Base-by-base conservation (phyloP, 2,329 filamentous ascomycete genomes). In the Claviceps lovelessii region DNA sequence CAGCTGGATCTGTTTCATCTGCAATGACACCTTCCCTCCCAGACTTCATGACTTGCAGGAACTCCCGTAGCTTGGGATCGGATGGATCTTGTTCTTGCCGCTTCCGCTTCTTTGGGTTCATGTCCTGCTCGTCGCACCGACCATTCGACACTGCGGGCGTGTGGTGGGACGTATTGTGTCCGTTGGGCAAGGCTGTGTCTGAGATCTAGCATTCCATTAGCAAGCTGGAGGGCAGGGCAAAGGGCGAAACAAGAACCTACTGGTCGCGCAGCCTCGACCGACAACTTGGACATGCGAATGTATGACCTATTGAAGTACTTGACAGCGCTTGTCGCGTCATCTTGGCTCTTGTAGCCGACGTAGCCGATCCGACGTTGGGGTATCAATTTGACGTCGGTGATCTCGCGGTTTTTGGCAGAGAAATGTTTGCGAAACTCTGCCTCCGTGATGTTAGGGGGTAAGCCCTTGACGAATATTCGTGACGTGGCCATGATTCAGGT, bases 231-330 rank as follows among this genome's bases (percentile, higher is more conserved):
- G 23, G 29, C 39, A 51, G 47, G 61, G 28, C 60, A 53, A 61
- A 53, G 46, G 45, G 51, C 39, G 49, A 54, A 47, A 28, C 28
- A 23, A 42, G 51, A 45, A 67, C 76, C 65, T 67, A 94, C 86
- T 57, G 93, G 85, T 68, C 81, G 84, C 55, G 93, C 93, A 65
- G 93, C 74, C 73, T 96, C 90, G 58, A 96, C 93, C 35, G 78
- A 79, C 64, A 98, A 90, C 74, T 85, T 94, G 56, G 90, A 95
- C 87, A 96, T 93, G 63, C 90, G 88, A 64, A 98, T 89, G 71
- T 90, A 98, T 59, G 90, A 85, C 68, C 82, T 88, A 76, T 98
- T 90, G 77, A 96, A 96, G 74, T 95, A 95, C 70, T 88, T 90
- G 67, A 94, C 86, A 48, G 93, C 91, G 65, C 84, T 81, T 55